Evolutionary conservation across 2,329 filamentous ascomycete genomes (phyloP).

Genomic region (Colletotrichum sp.): DNA sequence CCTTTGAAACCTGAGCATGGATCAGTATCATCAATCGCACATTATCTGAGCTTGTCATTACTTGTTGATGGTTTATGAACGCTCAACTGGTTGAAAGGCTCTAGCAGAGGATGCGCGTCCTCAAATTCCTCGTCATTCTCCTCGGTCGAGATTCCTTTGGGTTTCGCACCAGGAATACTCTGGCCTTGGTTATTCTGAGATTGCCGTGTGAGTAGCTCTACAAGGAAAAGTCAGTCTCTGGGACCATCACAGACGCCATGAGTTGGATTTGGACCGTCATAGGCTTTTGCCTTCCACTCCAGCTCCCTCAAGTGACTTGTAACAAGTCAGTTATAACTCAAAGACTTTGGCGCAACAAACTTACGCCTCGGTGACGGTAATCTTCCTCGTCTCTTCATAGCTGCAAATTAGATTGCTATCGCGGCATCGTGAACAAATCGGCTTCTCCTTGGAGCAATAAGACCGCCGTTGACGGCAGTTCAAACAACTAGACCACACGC

Average conservation of each 20-base stretch:
- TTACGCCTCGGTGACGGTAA: conserved; percentile 38
- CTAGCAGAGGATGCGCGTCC: conserved; percentile 35
- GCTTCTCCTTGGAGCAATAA: conserved; percentile 42
- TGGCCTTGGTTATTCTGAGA: background rate
- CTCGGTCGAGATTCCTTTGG: conserved; percentile 8
- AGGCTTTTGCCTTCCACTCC: conserved; percentile 14
- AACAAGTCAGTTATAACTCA: background rate
- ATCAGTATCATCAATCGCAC: background rate
- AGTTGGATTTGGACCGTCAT: background rate
- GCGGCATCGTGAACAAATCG: conserved; percentile 37
- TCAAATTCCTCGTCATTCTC: conserved; percentile 34
- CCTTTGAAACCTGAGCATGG: conserved; percentile 35
- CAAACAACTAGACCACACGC: conserved; percentile 31
- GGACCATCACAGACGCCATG: rapidly evolving
- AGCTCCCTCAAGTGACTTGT: conserved; percentile 1
- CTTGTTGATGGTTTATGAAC: conserved; percentile 35
- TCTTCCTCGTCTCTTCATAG: conserved; percentile 40
- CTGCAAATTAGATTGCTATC: conserved; percentile 32
- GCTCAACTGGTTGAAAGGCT: conserved; percentile 39
- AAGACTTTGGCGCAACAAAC: background rate
- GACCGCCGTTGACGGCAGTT: conserved; percentile 38
- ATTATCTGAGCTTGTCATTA: background rate
- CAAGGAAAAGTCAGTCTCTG: background rate
- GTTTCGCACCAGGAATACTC: background rate
- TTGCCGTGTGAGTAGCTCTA: background rate